Percentiles rank a stretch among this genome's conserved stretches.
Evolutionary conservation across 768 basidiomycete genomes (phyloP).

Genomic region (Mrakia blollopis): DNA sequence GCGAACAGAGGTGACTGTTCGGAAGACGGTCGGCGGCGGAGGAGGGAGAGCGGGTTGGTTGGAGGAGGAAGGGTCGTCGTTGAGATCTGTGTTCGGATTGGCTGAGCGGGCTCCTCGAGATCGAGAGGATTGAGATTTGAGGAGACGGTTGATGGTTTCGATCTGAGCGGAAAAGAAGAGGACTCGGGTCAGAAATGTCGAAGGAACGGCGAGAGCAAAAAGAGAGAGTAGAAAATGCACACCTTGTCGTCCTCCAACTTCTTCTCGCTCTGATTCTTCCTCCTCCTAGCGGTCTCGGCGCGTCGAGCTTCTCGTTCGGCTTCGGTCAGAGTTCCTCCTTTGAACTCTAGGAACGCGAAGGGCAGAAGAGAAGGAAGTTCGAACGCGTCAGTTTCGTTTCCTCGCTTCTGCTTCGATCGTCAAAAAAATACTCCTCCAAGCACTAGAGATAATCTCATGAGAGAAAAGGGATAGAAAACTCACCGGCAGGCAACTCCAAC

Average conservation of each 20-base stretch:
- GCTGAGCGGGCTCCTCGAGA: conserved; percentile 1
- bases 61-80: background rate
- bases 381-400: background rate
- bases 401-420: too few species aligned
- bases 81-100: background rate
- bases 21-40: conserved; percentile 18
- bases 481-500: conserved; percentile 27
- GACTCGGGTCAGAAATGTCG: background rate
- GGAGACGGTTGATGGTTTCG: conserved; percentile 29
- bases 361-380: background rate
- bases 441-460: too few species aligned
- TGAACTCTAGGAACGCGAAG: conserved; percentile 3
- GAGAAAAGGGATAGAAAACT: background rate
- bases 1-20: conserved; percentile 7
- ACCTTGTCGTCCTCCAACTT: conserved; percentile 30
- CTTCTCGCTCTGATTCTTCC: conserved; percentile 27
- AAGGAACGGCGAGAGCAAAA: background rate
- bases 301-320: conserved; percentile 21
- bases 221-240: background rate
- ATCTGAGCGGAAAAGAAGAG: conserved; percentile 3
- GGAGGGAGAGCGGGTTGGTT: background rate
- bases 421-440: too few species aligned
- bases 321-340: conserved; percentile 8
- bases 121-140: conserved; percentile 16
- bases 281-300: conserved; percentile 22